Base-by-base conservation (phyloP, 1,284 basidiomycete species). In the Ganoderma sinense region DNA sequence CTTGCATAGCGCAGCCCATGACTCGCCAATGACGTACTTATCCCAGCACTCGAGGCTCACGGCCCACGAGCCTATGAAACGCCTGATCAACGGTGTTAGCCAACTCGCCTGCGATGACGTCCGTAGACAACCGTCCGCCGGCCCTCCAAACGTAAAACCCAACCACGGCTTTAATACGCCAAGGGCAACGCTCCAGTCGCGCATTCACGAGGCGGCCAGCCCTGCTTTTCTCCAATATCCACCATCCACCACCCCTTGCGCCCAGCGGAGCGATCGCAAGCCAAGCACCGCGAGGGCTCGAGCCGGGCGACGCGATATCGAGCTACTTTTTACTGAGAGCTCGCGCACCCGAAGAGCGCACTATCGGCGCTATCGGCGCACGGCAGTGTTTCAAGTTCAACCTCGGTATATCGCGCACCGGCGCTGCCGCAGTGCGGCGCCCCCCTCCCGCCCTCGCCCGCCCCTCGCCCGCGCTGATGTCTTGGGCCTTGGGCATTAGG, bases 391-490 rank as follows among this genome's bases (percentile, higher is more conserved):
- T 58, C 56, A n/a, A n/a, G 39, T 36, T 58, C 56, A n/a, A n/a
- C 31, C 56, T 36, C 20, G 20, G 39, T 59, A 31, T 59, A 23
- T 59, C 56, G 29, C 56, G 33, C 31, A 39, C 10, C 10, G 31
- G 56, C 31, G 36, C 56, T 59, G 56, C 56, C 56, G 56, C 33
- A n/a, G 56, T 59, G 56, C 56, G 29, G 56, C 33, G 56, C 56
- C 56, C 33, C 56, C 56, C 31, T 59, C 56, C 33, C 56, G 56
- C 56, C 56, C n/a, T 36, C 33, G 31, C 56, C 56, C 56, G 56
- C 56, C 33, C 56, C 33, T 59, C 20, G 5, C 20, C 56, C 31
- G 33, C 56, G 33, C 10, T 33, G 8, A n/a, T 36, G 29, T 6
- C 36, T 36, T 2, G 36, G 36, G 36, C 36, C 26, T 10, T 33